Conservation (phyloP, 2,329 filamentous ascomycete genomes). For the Lachnellula cervina region DNA sequence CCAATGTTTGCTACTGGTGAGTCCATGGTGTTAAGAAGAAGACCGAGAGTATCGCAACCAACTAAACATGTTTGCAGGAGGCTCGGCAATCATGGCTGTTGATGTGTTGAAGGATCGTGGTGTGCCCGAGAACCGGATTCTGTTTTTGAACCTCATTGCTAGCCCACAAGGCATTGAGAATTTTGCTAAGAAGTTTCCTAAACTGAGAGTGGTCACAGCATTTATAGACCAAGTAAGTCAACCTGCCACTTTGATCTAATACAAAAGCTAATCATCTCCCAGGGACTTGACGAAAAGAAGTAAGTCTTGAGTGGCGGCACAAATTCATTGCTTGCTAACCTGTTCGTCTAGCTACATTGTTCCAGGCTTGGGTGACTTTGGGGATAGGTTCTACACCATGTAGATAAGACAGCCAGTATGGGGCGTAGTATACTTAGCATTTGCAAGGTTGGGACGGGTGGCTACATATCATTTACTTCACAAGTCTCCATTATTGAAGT, state of each 20-base stretch:
- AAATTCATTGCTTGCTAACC: conserved; percentile 14
- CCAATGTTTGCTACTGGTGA: conserved; percentile 98
- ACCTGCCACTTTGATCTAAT: not conserved
- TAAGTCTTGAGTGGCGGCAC: conserved; percentile 43
- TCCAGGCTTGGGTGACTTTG: conserved; percentile 90
- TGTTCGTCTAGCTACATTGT: conserved; percentile 72
- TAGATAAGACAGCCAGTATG: conserved; percentile 37
- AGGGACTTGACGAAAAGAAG: conserved; percentile 97
- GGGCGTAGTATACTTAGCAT: not conserved
- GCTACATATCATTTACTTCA: not conserved
- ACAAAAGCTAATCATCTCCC: conserved; percentile 13
- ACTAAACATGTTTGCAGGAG: conserved; percentile 51
- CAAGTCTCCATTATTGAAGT: not conserved
- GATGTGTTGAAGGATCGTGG: conserved; percentile 86
- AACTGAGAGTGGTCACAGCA: conserved; percentile 85
- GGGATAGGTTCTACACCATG: conserved; percentile 91
- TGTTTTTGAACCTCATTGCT: conserved; percentile 97
- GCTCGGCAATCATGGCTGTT: conserved; percentile 94
- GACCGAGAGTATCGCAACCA: not conserved
- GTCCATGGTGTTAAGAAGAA: conserved; percentile 16
- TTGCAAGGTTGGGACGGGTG: not conserved
- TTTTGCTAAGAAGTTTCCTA: conserved; percentile 85
- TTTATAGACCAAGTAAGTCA: conserved; percentile 75
- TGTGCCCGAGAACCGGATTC: conserved; percentile 89
- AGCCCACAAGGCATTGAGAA: conserved; percentile 87